phyloP scores from a whole-genome alignment of 2,329 filamentous ascomycete species.

The Chrysoporthe austroafricana region DNA sequence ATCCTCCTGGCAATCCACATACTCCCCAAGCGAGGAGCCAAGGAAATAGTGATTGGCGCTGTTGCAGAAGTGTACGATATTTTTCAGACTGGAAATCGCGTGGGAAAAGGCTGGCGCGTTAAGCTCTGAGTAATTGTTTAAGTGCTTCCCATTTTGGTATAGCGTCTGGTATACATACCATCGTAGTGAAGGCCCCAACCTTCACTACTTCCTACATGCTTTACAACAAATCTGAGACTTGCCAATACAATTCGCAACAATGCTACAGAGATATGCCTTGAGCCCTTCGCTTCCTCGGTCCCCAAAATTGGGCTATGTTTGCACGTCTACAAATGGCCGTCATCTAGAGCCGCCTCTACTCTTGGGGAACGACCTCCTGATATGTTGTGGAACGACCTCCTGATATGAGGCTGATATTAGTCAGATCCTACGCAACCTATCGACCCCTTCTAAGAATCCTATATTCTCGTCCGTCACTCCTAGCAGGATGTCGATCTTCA shows the following conservation, averaged over 20 bases:
- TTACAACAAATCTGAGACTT: not conserved
- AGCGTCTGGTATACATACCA: not conserved
- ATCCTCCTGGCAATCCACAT: slow-evolving; percentile 34
- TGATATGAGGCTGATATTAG: not conserved
- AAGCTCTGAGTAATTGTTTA: not conserved
- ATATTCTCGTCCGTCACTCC: not conserved
- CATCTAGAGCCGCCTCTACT: not conserved
- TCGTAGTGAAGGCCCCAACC: not conserved
- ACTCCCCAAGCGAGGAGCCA: not conserved
- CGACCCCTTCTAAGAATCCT: not conserved
- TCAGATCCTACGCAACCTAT: not conserved
- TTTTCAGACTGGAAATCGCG: not conserved
- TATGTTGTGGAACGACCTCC: not conserved
- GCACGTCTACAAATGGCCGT: not conserved
- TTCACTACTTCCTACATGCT: not conserved
- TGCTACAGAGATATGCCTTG: not conserved
- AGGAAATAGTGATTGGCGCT: not conserved
- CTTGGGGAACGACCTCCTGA: not conserved
- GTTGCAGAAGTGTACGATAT: not conserved
- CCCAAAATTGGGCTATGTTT: not conserved
- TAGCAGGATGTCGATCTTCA: not conserved
- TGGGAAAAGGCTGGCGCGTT: not conserved
- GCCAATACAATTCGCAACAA: not conserved
- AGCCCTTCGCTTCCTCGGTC: not conserved
- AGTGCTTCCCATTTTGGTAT: slow-evolving; percentile 2